Evolutionary conservation across 2,329 filamentous ascomycete species (phyloP).

Genomic region (Calonectria naviculata): DNA sequence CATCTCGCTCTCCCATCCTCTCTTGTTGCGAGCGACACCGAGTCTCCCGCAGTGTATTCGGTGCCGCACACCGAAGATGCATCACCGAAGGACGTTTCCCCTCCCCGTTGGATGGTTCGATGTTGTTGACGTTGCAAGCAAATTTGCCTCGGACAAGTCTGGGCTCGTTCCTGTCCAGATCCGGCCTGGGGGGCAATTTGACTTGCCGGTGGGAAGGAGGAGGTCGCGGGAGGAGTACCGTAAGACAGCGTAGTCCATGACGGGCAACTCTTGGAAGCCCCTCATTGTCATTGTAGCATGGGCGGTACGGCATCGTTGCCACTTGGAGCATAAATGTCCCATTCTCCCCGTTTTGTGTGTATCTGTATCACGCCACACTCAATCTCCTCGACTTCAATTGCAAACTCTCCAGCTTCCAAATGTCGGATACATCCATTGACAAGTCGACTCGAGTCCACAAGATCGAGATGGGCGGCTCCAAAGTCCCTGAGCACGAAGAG

Average conservation of each 20-base stretch:
- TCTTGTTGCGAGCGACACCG: background rate
- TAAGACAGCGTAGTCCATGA: background rate
- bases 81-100: background rate
- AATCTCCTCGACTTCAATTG: conserved; percentile 40
- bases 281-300: conserved; percentile 1
- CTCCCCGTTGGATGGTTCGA: conserved; percentile 11
- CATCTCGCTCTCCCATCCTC: background rate
- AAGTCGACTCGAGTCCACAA: conserved; percentile 45
- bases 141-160: conserved; percentile 15
- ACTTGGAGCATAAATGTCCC: conserved; percentile 11
- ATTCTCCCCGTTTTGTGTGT: conserved; percentile 27
- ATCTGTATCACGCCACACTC: conserved; percentile 18
- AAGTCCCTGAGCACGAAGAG: conserved; percentile 36
- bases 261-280: background rate
- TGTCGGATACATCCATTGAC: conserved; percentile 48
- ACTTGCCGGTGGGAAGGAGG: background rate
- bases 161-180: conserved; percentile 5
- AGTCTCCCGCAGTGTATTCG: background rate
- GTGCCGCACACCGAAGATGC: conserved; percentile 16
- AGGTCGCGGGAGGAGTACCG: background rate
- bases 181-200: background rate
- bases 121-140: background rate
- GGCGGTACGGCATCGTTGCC: conserved; percentile 9
- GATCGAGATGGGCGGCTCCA: conserved; percentile 44
- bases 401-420: conserved; percentile 42